These are phyloP conservation scores for Meyerozyma elateridarum DNA, from an alignment of 1,139 yeast genomes.

Conservation along the genomic window DNA sequence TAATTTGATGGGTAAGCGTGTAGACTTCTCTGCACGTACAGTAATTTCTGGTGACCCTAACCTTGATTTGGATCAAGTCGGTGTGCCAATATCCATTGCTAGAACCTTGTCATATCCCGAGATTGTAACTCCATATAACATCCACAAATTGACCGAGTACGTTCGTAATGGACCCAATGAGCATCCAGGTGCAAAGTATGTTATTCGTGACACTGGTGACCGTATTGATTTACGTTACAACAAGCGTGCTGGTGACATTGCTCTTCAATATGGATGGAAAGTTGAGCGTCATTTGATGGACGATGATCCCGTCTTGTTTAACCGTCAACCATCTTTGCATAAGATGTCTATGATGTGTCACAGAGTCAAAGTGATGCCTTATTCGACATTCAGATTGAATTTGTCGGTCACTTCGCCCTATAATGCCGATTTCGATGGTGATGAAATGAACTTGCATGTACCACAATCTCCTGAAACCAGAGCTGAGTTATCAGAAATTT, in stretches of 20 bases:
- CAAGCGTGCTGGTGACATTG: conserved; percentile 97
- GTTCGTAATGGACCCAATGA: conserved; percentile 98
- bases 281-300: conserved; percentile 98
- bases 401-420: conserved; percentile 97
- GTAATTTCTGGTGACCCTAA: conserved; percentile 99
- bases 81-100: conserved; percentile 96
- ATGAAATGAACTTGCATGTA: conserved; percentile 98
- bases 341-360: conserved; percentile 99
- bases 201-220: conserved; percentile 96
- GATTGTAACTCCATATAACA: conserved; percentile 94
- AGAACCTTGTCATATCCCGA: conserved; percentile 95
- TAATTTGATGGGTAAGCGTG: conserved; percentile 99
- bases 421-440: conserved; percentile 99
- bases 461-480: conserved; percentile 98
- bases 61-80: conserved; percentile 94
- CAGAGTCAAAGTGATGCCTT: conserved; percentile 97
- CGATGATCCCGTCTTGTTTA: conserved; percentile 93
- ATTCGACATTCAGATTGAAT: conserved; percentile 93
- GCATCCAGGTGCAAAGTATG: conserved; percentile 99
- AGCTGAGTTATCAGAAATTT: conserved; percentile 89
- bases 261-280: conserved; percentile 97
- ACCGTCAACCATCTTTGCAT: conserved; percentile 98
- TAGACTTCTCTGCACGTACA: conserved; percentile 97
- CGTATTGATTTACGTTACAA: conserved; percentile 96
- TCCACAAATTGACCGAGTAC: conserved; percentile 83